Conservation (phyloP, 163 green algal species). For the Scenedesmus sp. region DNA sequence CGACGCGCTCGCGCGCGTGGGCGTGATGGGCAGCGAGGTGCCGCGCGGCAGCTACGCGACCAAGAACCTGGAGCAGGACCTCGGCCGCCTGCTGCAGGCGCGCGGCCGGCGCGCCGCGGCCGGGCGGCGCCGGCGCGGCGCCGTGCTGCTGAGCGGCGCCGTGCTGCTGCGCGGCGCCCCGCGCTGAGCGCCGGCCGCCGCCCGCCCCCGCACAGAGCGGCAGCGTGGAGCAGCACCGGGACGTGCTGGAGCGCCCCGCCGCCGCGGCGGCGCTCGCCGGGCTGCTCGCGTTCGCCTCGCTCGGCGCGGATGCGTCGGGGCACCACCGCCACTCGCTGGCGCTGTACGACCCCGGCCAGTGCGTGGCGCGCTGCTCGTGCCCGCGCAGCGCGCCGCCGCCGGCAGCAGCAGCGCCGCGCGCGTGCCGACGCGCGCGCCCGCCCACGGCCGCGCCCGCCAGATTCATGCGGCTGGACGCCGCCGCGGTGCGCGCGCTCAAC, state of each 20-base stretch:
- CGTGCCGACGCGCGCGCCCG: background rate
- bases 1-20: conserved; percentile 78
- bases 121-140: too few relatives aligned
- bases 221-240: conserved; percentile 74
- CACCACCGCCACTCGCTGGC: conserved; percentile 75
- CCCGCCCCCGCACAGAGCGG: too few relatives aligned
- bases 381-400: background rate
- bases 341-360: conserved; percentile 72
- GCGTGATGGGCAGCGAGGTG: conserved; percentile 68
- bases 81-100: conserved; percentile 78
- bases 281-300: conserved; percentile 76
- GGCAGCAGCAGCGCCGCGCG: too few relatives aligned
- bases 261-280: conserved; percentile 56
- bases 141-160: background rate
- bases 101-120: too few relatives aligned
- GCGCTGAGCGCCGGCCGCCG: too few relatives aligned
- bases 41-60: conserved; percentile 66
- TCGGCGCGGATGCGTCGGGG: conserved; percentile 62
- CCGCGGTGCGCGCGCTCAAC: conserved; percentile 91
- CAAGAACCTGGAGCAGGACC: conserved; percentile 82
- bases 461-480: conserved; percentile 91
- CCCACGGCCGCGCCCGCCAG: background rate
- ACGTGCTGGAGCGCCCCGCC: conserved; percentile 73
- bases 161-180: background rate
- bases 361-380: background rate